Conservation (phyloP, 2,329 filamentous ascomycete genomes). For the Purpureocillium takamizusanense region DNA sequence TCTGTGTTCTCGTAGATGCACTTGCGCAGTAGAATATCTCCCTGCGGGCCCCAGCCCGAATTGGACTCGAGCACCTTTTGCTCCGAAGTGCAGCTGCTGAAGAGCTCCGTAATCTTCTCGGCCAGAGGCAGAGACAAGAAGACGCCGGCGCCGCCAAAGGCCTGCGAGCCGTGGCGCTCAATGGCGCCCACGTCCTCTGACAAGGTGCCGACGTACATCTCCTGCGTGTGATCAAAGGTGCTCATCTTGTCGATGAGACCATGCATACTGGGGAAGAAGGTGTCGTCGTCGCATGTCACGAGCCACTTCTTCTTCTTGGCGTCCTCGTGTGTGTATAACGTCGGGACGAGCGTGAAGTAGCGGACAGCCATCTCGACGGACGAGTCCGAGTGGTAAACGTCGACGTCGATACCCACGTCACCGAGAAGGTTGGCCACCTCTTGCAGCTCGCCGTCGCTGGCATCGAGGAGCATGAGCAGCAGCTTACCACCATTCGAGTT, state of each 20-base stretch:
- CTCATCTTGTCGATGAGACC: slow-evolving; percentile 40
- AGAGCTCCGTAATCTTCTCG: slow-evolving; percentile 33
- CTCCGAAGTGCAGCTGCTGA: slow-evolving; percentile 34
- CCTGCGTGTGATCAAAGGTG: slow-evolving; percentile 40
- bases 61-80: slow-evolving; percentile 45
- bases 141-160: slow-evolving; percentile 54
- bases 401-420: slow-evolving; percentile 43
- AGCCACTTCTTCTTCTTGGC: slow-evolving; percentile 46
- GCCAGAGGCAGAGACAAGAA: slow-evolving; percentile 48
- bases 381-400: slow-evolving; percentile 45
- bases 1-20: slow-evolving; percentile 56
- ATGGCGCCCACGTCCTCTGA: slow-evolving; percentile 54
- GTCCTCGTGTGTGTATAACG: slow-evolving; percentile 42
- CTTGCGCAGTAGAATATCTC: slow-evolving; percentile 52
- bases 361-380: slow-evolving; percentile 48
- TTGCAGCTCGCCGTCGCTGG: slow-evolving; percentile 39
- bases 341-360: slow-evolving; percentile 46
- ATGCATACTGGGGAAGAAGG: slow-evolving; percentile 53
- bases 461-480: slow-evolving; percentile 44
- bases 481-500: slow-evolving; percentile 48
- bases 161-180: slow-evolving; percentile 51
- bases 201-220: slow-evolving; percentile 52
- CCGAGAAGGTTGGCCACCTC: slow-evolving; percentile 37
- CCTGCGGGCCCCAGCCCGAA: slow-evolving; percentile 50
- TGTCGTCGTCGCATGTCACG: slow-evolving; percentile 56